A percentile compares a stretch with the other conserved stretches of the same genome.
phyloP scores from a whole-genome alignment of 1,284 basidiomycete species.

The Trametes pubescens region DNA sequence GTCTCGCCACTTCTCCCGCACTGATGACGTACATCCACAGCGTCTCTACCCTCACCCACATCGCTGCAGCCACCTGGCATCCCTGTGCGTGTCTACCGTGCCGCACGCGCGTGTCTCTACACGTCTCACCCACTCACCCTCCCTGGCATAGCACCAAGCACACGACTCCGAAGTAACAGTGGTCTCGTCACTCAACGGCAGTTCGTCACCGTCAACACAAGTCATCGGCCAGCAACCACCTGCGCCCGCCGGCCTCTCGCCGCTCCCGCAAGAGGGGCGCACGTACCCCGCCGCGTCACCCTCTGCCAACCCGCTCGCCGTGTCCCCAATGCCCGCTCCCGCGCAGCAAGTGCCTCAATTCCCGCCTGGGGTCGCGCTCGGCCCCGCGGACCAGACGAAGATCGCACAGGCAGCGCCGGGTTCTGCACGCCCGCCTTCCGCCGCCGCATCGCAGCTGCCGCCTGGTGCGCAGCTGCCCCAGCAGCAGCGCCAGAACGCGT shows the following conservation, averaged over 20 bases:
- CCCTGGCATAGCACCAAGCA: slow-evolving; percentile 33
- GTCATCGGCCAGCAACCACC: slow-evolving; percentile 26
- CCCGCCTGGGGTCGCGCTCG: slow-evolving; percentile 74
- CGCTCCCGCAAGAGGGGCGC: slow-evolving; percentile 71
- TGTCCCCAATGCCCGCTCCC: slow-evolving; percentile 39
- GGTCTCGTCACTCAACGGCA: slow-evolving; percentile 34
- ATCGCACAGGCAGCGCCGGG: slow-evolving; percentile 29
- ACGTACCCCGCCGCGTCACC: slow-evolving; percentile 47
- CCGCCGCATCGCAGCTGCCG: slow-evolving; percentile 43
- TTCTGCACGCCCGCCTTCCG: slow-evolving; percentile 43
- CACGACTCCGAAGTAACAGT: slow-evolving; percentile 34
- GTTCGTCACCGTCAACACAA: slow-evolving; percentile 25
- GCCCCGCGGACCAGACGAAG: slow-evolving; percentile 43
- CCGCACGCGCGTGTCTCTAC: slow-evolving; percentile 18
- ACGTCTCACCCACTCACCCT: background rate
- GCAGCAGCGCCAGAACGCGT: slow-evolving; percentile 52
- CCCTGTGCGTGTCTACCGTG: slow-evolving; percentile 30
- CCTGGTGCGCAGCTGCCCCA: slow-evolving; percentile 39
- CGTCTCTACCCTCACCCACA: slow-evolving; percentile 36
- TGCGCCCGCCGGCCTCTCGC: slow-evolving; percentile 50
- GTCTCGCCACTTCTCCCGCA: background rate
- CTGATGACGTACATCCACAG: slow-evolving; percentile 25
- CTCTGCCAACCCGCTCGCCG: slow-evolving; percentile 34
- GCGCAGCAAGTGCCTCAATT: slow-evolving; percentile 56
- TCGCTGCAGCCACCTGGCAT: slow-evolving; percentile 32